A percentile compares a stretch with the other conserved stretches of the same genome.
Evolutionary conservation across 345 rosid genomes (phyloP).

Genomic region (Carallia brachiata): DNA sequence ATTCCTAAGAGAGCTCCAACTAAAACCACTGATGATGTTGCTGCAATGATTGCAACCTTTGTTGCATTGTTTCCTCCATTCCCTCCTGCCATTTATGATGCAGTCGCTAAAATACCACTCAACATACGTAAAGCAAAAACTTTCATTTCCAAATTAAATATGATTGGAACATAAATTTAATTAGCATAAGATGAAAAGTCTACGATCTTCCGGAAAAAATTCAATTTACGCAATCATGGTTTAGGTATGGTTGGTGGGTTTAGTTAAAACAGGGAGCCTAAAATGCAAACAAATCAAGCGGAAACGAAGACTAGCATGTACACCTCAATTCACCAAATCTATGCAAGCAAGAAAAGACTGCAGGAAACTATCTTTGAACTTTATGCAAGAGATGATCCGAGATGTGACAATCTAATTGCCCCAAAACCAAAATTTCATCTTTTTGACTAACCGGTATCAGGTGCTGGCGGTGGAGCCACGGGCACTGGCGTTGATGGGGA

Average conservation of each 20-base stretch:
- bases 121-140: background rate
- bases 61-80: conserved; percentile 20
- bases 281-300: too few species aligned
- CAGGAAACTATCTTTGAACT: background rate
- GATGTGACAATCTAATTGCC: background rate
- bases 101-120: background rate
- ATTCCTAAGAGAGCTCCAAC: conserved; percentile 25
- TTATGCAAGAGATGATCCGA: background rate
- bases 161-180: too few species aligned
- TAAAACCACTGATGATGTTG: conserved; percentile 12
- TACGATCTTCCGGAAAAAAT: too few species aligned
- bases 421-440: background rate
- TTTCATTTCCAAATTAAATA: background rate
- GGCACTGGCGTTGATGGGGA: conserved; percentile 10
- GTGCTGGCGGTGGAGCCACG: conserved; percentile 4
- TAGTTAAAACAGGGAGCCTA: too few species aligned
- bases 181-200: too few species aligned
- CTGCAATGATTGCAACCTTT: conserved; percentile 21
- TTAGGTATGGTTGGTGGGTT: too few species aligned
- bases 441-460: conserved; percentile 20
- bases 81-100: conserved; percentile 5
- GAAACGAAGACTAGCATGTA: too few species aligned
- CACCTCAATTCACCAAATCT: background rate
- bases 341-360: background rate
- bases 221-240: too few species aligned